phyloP scores from a whole-genome alignment of 2,329 filamentous ascomycete genomes.

The Penicillium verrucosum region DNA sequence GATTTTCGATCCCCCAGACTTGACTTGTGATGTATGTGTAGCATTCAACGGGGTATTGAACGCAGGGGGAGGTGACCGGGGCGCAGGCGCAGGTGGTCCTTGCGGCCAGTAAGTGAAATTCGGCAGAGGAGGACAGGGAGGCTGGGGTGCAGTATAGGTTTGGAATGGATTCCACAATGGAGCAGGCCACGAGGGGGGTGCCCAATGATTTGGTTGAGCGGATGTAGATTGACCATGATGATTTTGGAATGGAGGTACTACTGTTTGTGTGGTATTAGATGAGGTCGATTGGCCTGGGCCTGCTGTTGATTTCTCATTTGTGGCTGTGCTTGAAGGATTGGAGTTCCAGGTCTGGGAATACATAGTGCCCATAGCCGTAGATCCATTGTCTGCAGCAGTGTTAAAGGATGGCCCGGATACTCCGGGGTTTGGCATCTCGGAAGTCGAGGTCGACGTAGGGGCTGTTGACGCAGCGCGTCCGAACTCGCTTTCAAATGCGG shows the following conservation, averaged over 20 bases:
- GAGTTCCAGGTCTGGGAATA: neutral
- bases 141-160: neutral
- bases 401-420: neutral
- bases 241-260: neutral
- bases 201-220: neutral
- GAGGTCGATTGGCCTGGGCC: neutral
- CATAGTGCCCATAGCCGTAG: neutral
- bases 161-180: conserved; percentile 2
- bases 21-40: neutral
- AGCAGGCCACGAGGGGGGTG: neutral
- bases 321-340: neutral
- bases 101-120: neutral
- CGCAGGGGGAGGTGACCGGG: neutral
- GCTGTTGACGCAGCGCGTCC: conserved; percentile 18
- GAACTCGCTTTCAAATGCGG: conserved; percentile 38
- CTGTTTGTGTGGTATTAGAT: neutral
- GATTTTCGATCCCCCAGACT: conserved; percentile 1
- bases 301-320: neutral
- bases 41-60: neutral
- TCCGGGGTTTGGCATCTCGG: conserved; percentile 2
- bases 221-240: neutral
- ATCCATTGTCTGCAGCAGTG: neutral
- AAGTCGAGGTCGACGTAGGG: neutral
- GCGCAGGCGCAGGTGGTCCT: neutral
- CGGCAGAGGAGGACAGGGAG: conserved; percentile 1